phyloP scores from a whole-genome alignment of 2,329 filamentous ascomycete species.

The Nectriaceae sp. region DNA sequence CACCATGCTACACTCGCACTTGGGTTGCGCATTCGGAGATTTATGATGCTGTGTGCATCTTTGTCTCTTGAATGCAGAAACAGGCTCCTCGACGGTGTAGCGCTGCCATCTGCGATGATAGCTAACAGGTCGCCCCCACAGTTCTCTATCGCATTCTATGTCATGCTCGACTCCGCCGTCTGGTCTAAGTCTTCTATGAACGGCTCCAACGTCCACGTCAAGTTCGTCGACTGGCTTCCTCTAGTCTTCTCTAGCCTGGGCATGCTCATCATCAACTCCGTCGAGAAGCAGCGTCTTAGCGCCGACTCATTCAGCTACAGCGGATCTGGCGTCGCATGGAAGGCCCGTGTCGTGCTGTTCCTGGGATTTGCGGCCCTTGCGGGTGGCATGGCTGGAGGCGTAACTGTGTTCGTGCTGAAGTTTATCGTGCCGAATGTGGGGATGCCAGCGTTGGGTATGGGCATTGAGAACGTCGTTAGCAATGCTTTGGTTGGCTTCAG shows the following conservation, averaged over 20 bases:
- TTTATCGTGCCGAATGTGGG: slow-evolving; percentile 58
- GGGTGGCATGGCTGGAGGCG: slow-evolving; percentile 68
- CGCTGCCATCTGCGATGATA: too few relatives aligned
- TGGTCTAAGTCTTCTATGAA: slow-evolving; percentile 65
- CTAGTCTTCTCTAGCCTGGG: slow-evolving; percentile 67
- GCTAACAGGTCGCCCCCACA: slow-evolving; percentile 29
- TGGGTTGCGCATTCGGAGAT: too few relatives aligned
- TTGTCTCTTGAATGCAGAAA: background rate
- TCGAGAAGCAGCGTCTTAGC: slow-evolving; percentile 66
- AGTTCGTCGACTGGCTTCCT: slow-evolving; percentile 70
- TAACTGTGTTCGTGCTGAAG: slow-evolving; percentile 69
- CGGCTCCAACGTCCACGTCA: slow-evolving; percentile 61
- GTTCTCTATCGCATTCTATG: slow-evolving; percentile 71
- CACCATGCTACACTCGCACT: background rate
- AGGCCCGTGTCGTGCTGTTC: slow-evolving; percentile 68
- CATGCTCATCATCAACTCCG: slow-evolving; percentile 70
- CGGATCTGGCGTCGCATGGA: slow-evolving; percentile 66
- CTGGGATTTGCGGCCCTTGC: slow-evolving; percentile 66
- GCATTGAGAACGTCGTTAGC: slow-evolving; percentile 65
- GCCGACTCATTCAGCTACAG: slow-evolving; percentile 65
- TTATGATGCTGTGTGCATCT: too few relatives aligned
- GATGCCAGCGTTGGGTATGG: slow-evolving; percentile 65
- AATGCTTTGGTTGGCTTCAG: slow-evolving; percentile 65
- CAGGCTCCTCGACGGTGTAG: too few relatives aligned
- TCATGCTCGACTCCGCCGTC: slow-evolving; percentile 67